Base-by-base conservation (phyloP, 2,329 filamentous ascomycete species). In the Sporothrix sp. region DNA sequence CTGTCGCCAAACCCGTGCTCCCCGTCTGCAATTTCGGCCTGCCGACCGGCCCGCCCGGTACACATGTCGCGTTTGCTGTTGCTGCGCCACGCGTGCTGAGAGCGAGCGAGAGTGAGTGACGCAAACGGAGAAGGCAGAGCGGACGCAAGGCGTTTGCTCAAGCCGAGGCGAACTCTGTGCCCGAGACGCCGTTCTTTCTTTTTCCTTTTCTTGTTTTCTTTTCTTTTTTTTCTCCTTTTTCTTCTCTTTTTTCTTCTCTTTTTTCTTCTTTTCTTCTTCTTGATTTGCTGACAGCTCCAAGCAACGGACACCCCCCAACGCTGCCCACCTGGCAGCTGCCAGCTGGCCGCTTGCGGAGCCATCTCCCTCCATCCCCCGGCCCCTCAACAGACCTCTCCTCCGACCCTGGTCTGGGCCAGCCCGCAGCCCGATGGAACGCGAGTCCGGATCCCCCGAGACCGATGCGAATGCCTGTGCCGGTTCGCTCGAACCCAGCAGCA, bases 401-500 rank as follows among this genome's bases (percentile, higher is more conserved):
- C 14, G 30, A 35, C 11, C 27, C 36, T 8, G 28, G 25, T 40
- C 28, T 25, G n/a, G 27, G 25, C 20, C 21, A 38, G 8, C 11
- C 16, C 30, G 46, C 66, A 69, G 63, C 67, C 74, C 70, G 69
- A 78, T 78, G 75, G 74, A 76, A 70, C 71, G 67, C 64, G 66
- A 69, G 63, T 68, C 70, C 62, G 68, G 61, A 61, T 52, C 52
- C 44, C 52, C 52, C 43, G 67, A 70, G 57, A 66, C 68, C 62
- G 73, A 77, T 66, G 68, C 69, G 65, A 71, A 68, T 71, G 75
- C 78, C 68, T 75, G 76, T 66, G 74, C 75, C 61, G 70, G 72
- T 66, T 82, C 78, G 60, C 75, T 76, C 66, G 80, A 84, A 69
- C 75, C 77, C 64, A 73, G 73, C 65, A 76, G 78, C 60, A 79